These are phyloP conservation scores for Colletotrichum neosansevieriae DNA, from an alignment of 2,329 filamentous ascomycete species.

Conservation along the genomic window DNA sequence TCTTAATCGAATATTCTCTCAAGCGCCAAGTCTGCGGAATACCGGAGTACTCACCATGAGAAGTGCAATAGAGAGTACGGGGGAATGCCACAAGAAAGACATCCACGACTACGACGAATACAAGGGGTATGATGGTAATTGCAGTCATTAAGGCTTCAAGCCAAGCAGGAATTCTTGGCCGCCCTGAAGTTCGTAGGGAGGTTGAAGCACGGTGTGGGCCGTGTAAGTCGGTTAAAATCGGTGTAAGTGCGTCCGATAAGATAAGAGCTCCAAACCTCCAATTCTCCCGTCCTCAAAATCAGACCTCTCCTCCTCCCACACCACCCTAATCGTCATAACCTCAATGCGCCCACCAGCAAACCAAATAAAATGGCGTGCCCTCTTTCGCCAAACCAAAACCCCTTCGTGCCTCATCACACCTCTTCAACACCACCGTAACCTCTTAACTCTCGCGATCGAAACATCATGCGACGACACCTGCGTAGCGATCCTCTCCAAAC, in stretches of 20 bases:
- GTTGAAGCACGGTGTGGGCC: neutral
- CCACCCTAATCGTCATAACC: neutral
- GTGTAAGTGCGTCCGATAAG: slow-evolving; percentile 12
- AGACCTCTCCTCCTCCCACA: neutral
- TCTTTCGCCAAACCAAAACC: neutral
- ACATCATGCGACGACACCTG: slow-evolving; percentile 94
- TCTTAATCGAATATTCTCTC: slow-evolving; percentile 7
- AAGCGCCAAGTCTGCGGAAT: no score
- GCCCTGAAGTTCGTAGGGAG: no score
- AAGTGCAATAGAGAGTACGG: no score
- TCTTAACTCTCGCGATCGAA: slow-evolving; percentile 79
- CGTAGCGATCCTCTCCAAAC: slow-evolving; percentile 81
- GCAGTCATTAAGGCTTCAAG: no score
- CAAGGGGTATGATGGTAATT: no score
- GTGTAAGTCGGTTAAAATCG: slow-evolving; percentile 33
- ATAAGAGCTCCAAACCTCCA: slow-evolving; percentile 37
- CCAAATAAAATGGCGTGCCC: slow-evolving; percentile 16
- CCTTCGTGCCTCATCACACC: neutral
- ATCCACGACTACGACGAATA: no score
- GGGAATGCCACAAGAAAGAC: no score
- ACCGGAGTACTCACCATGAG: no score
- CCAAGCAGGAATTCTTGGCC: no score
- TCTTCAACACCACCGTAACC: slow-evolving; percentile 44
- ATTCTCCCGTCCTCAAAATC: neutral
- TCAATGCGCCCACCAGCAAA: slow-evolving; percentile 15